Base-by-base conservation (phyloP, 2,329 filamentous ascomycete genomes). In the Westerdykella aurantiaca region DNA sequence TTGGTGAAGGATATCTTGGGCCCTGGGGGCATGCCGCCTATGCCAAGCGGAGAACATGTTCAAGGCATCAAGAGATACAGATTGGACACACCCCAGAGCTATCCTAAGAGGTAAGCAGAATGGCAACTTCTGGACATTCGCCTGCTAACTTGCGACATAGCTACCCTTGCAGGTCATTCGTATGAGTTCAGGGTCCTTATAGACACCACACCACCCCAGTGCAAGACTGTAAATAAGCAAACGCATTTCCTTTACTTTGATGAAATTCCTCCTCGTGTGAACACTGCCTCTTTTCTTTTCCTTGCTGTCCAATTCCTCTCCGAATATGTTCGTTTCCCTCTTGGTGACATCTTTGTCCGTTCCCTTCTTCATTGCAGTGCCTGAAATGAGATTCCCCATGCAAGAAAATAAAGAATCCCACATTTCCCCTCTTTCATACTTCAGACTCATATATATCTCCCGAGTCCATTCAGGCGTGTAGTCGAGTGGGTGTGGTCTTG, bases 21-120 rank as follows among this genome's bases (percentile, higher is more conserved):
- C 41, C 77, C 85, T 37, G 76, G 85, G 58, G 90, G 91, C 1
- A 69, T 98, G 69, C 93, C 93, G 45, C 93, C 93, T n/a, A 71
- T 86, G 60, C 93, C 91, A 13, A 82, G 82, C 59, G 83, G 86
- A n/a, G 71, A 82, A 68, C 80, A 69, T 53, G 46, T 73, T 54
- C 57, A 76, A 18, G 45, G 43, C 46, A 76, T 76, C 35, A 80
- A 83, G 63, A 82, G 89, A 67, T 80, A 83, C 69, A 82, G 94
- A 59, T 62, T 86, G 58, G 70, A 74, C 29, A 71, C 74, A 58
- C 82, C 90, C 62, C 78, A 85, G 61, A 78, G 84, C 47, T 96
- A 95, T 50, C 33, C 33, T 3, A 35, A 18, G n/a, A 35, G 33
- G n/a, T 21, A 18, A 17, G 39, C 1, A 21, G 11, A 11, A 5